Evolutionary conservation across 176 grass and related monocot species (phyloP), one percentile per base, ranked within the genome.

Genomic region (Alopecurus myosuroides): DNA sequence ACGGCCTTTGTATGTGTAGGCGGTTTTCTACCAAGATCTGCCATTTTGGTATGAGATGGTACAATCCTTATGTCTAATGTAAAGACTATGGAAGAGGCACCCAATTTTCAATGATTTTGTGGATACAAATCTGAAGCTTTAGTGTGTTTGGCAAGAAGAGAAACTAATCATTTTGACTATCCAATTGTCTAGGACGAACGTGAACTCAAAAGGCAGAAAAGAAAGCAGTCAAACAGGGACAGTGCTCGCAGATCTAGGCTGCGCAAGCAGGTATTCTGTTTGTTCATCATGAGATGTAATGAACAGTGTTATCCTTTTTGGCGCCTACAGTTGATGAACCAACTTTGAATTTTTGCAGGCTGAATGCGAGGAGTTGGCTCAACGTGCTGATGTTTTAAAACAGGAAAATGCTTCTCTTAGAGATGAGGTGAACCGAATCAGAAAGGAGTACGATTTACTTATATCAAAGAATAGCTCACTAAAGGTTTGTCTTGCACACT

Each of bases 211-310:
- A 89, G 88, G 84, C 97, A 94, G 90, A 96, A 86, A 97, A 94
- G 97, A 89, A 99, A 99, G 58, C 97, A 96, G 65, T 99, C 97
- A 53, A 99, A 99, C 81, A 92, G 97, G 81, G 97, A 99, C 88
- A 92, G 91, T 84, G 97, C 97, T 74, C 97, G 97, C 84, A 90
- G 97, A 94, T 99, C 97, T 87, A 92, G 97, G 81, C 76, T 99
- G 67, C 94, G 97, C 34, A 99, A 99, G 85, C 97, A 99, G 97
- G 97, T 99, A 77, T 44, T 51, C 44, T 58, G 20, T 56, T 73
- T 81, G 36, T 90, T 46, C 13, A 40, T 14, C 39, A 74, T 23
- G 23, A 81, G 74, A 30, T 62, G 18, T 48, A 68, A 13, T 61
- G 34, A 30, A 42, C 55, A 9, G 11, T 49, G 33, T 79, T 86